Evolutionary conservation across 139 green algal species (phyloP), one percentile per base, ranked within the genome.

Genomic region (Tetratostichococcus sp.): DNA sequence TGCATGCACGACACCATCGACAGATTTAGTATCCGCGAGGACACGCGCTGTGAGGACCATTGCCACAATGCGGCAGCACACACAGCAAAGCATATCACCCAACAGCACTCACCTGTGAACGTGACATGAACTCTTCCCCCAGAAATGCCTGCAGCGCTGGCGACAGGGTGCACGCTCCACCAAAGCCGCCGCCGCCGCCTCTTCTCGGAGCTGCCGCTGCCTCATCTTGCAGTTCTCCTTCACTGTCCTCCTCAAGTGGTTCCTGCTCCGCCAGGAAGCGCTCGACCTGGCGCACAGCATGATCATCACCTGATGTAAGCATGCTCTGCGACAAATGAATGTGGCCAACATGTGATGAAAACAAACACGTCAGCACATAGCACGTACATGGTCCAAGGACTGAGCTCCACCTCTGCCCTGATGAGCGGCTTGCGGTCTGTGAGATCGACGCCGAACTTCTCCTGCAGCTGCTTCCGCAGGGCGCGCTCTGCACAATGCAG

Each of bases 381-480:
- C n/a, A n/a, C n/a, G n/a, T n/a, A n/a, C n/a, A n/a, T n/a, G n/a
- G n/a, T n/a, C n/a, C n/a, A n/a, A n/a, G n/a, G n/a, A n/a, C n/a
- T n/a, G n/a, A n/a, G n/a, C n/a, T n/a, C n/a, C n/a, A n/a, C 73
- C 84, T 89, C 77, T 26, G 75, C 30, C 16, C 82, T 67, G 31
- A 89, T 87, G 30, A 93, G 68, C 3, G 75, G 66, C 75, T 94
- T 94, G 59, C 79, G 83, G 25, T 80, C 76, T 0, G 69, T 31
- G 62, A 95, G 67, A 4, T 89, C 84, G 16, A 71, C 50, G 1
- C 79, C 80, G 69, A 92, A 82, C 76, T 91, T 67, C 26, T 82
- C 76, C 71, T 95, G 89, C 16, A 95, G 75, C 72, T 85, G 71
- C 78, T 89, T 89, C 1, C 90, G 75, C 43, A 93, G 72, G 75